phyloP scores from a whole-genome alignment of 176 grass and related monocot genomes.

The Phyllostachys edulis region DNA sequence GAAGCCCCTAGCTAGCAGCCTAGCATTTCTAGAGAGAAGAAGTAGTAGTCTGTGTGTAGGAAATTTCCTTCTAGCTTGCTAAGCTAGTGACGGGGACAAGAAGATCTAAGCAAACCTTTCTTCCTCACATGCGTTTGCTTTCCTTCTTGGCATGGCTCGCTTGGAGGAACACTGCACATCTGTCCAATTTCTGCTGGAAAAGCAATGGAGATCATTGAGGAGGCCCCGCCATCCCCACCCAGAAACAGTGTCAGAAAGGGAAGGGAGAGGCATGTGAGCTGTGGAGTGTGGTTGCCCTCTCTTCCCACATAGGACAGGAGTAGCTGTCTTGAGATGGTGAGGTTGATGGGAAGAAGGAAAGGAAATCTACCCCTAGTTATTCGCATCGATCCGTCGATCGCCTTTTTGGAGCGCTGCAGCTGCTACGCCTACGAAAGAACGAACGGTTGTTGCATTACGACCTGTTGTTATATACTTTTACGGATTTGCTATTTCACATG shows the following conservation, averaged over 20 bases:
- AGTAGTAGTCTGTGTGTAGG: conserved; percentile 4
- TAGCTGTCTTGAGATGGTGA: conserved; percentile 10
- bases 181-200: conserved; percentile 18
- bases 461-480: background rate
- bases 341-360: background rate
- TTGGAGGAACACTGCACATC: conserved; percentile 12
- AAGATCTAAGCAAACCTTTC: conserved; percentile 19
- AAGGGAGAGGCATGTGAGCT: conserved; percentile 18
- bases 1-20: background rate
- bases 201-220: conserved; percentile 14
- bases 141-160: conserved; percentile 22
- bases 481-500: no score
- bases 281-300: background rate
- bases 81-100: conserved; percentile 10
- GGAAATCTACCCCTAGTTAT: background rate
- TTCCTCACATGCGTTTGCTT: conserved; percentile 29
- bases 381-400: background rate
- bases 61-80: background rate
- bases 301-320: background rate
- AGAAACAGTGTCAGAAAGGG: background rate
- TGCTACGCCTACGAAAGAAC: background rate
- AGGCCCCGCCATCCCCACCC: background rate
- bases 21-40: background rate
- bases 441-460: background rate
- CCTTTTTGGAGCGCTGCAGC: background rate